A percentile compares a stretch with the other conserved stretches of the same genome.
Evolutionary conservation across 345 rosid genomes (phyloP).

Genomic region (Arabidopsis arenosa): DNA sequence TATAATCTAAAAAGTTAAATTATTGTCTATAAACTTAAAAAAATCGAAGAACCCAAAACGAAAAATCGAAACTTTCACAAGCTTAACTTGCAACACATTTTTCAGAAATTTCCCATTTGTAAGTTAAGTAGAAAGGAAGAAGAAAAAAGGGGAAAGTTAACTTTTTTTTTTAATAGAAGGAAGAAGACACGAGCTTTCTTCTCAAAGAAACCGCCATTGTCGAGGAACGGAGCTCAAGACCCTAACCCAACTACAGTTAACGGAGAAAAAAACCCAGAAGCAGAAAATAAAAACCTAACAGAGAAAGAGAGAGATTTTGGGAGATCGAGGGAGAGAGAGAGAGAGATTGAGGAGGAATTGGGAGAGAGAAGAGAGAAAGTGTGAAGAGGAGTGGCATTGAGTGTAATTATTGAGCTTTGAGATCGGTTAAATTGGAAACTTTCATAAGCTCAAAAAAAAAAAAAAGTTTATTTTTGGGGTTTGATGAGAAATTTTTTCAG

Average conservation of each 20-base stretch:
- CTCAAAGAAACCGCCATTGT: conserved; percentile 44
- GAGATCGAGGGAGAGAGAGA: conserved; percentile 39
- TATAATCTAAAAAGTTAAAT: conserved; percentile 41
- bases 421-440: conserved; percentile 38
- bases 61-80: conserved; percentile 37
- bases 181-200: conserved; percentile 36
- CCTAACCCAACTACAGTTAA: conserved; percentile 8
- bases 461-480: conserved; percentile 17
- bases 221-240: conserved; percentile 41
- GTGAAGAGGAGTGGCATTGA: conserved; percentile 43
- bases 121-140: conserved; percentile 17
- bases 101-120: conserved; percentile 20
- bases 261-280: conserved; percentile 38
- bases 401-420: conserved; percentile 38
- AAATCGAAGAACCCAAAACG: conserved; percentile 42
- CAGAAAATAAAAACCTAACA: conserved; percentile 11
- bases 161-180: conserved; percentile 33
- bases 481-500: conserved; percentile 23
- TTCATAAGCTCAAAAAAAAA: background rate
- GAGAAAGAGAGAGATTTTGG: conserved; percentile 27
- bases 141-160: conserved; percentile 13
- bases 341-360: conserved; percentile 18
- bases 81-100: conserved; percentile 38
- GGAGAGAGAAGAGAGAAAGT: conserved; percentile 40
- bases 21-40: conserved; percentile 12